phyloP scores from a whole-genome alignment of 768 basidiomycete genomes.

The Terana coerulea region DNA sequence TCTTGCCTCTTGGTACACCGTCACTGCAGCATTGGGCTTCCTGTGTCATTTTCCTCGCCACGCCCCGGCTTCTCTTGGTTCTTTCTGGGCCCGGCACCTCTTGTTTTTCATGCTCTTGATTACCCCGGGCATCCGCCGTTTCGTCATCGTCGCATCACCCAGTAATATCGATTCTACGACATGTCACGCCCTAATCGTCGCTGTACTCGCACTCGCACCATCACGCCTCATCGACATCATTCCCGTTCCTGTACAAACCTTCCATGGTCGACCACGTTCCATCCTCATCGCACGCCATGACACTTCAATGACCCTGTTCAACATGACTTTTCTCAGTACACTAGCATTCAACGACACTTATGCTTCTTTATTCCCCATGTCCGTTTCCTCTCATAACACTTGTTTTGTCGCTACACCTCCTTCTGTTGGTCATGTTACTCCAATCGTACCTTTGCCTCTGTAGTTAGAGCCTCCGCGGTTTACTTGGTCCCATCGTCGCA shows the following conservation, averaged over 20 bases:
- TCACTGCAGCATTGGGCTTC: neutral
- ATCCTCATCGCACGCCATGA: slow-evolving; percentile 6
- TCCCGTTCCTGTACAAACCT: slow-evolving; percentile 2
- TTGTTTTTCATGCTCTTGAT: neutral
- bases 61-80: neutral
- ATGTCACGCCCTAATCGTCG: slow-evolving; percentile 2
- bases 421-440: slow-evolving; percentile 5
- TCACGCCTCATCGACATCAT: neutral
- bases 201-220: neutral
- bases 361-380: neutral
- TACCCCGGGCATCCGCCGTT: neutral
- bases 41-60: neutral
- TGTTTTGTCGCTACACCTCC: neutral
- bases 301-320: slow-evolving; percentile 1
- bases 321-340: slow-evolving; percentile 4
- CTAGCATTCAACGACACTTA: neutral
- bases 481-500: neutral
- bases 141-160: neutral
- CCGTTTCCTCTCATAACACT: neutral
- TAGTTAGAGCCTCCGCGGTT: slow-evolving; percentile 6
- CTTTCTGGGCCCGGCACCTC: slow-evolving; percentile 17
- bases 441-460: slow-evolving; percentile 4
- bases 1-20: neutral
- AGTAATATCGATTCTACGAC: slow-evolving; percentile 8
- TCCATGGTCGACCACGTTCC: neutral